Conservation (phyloP, 805 yeast species). For the Ogataea polymorpha region DNA sequence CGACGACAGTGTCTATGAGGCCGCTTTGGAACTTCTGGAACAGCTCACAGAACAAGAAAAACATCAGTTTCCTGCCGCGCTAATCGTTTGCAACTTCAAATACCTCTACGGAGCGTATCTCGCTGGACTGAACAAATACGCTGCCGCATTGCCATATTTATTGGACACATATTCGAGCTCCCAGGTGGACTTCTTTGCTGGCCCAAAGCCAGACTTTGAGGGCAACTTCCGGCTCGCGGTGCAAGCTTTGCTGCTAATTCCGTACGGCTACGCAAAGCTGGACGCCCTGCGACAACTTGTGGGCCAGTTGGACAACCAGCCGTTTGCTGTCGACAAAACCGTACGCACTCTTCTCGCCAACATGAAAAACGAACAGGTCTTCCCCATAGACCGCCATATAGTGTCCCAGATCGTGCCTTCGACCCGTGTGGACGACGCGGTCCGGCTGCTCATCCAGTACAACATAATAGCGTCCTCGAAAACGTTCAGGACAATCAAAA, state of each 20-base stretch:
- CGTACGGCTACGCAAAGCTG: constrained; percentile 16
- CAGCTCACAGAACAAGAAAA: background rate
- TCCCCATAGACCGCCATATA: background rate
- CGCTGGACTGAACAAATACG: background rate
- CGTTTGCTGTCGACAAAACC: background rate
- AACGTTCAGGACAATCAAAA: constrained; percentile 18
- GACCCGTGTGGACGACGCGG: constrained; percentile 2
- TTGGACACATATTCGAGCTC: background rate
- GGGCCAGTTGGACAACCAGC: background rate
- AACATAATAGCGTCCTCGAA: constrained; percentile 24
- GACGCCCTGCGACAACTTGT: constrained; percentile 2
- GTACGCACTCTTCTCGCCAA: background rate
- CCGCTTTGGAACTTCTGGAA: background rate
- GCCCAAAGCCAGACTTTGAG: constrained; percentile 1
- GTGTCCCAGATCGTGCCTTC: background rate
- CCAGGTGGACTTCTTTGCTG: background rate
- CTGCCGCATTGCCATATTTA: background rate
- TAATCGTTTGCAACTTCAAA: constrained; percentile 1
- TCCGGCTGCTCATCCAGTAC: constrained; percentile 17
- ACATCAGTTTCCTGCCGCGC: background rate
- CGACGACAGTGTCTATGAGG: background rate
- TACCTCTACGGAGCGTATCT: background rate
- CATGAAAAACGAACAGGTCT: background rate
- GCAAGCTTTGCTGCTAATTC: constrained; percentile 10
- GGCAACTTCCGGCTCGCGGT: constrained; percentile 1